phyloP scores from a whole-genome alignment of 345 rosid species.

The Sisymbrium irio region DNA sequence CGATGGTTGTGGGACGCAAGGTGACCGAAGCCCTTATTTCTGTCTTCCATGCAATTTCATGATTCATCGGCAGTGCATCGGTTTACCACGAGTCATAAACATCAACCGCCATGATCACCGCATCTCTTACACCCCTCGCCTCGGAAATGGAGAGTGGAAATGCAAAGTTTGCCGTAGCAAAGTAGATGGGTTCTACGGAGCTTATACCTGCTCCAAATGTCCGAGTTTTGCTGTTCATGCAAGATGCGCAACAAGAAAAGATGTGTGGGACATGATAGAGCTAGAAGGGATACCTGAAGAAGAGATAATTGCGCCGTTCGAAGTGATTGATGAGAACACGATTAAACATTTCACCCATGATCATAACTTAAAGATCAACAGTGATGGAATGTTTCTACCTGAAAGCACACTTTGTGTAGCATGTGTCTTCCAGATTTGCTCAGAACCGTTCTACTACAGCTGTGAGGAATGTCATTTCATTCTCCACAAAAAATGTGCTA shows the following conservation, averaged over 20 bases:
- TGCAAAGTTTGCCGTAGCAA: neutral
- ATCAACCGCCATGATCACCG: conserved; percentile 9
- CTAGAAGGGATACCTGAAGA: conserved; percentile 1
- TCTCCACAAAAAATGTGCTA: conserved; percentile 18
- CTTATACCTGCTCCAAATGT: neutral
- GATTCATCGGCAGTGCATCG: conserved; percentile 6
- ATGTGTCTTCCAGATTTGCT: neutral
- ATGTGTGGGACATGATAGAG: neutral
- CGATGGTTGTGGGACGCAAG: conserved; percentile 9
- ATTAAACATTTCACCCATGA: conserved; percentile 18
- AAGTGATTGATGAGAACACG: neutral
- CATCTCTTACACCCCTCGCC: neutral
- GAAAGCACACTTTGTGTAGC: conserved; percentile 10
- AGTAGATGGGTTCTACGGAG: conserved; percentile 8
- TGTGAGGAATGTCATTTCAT: neutral
- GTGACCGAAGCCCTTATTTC: neutral
- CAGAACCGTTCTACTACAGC: neutral
- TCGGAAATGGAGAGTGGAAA: neutral
- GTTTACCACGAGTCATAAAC: neutral
- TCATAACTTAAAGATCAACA: neutral
- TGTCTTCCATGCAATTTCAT: conserved; percentile 1
- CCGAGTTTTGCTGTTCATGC: neutral
- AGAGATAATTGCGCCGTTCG: neutral
- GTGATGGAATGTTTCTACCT: neutral
- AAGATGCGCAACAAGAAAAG: neutral